Percentiles rank a stretch among this genome's conserved stretches.
These are phyloP conservation scores for Pestalotiopsis sp. DNA, from an alignment of 2,329 filamentous ascomycete genomes.

Conservation along the genomic window DNA sequence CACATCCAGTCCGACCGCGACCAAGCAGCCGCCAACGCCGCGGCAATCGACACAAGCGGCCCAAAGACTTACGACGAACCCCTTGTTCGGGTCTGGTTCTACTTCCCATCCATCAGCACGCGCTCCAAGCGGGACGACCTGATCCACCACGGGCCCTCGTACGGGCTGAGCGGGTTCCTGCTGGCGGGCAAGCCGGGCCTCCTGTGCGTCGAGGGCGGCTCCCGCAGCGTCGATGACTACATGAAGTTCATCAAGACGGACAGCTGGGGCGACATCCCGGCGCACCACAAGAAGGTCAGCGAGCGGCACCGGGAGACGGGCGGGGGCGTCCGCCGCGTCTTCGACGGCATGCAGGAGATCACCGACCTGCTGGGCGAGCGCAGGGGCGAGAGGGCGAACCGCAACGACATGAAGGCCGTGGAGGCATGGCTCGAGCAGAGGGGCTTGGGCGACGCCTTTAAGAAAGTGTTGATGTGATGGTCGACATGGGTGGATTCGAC, in stretches of 20 bases:
- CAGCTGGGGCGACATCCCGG: conserved; percentile 63
- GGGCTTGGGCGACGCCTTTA: conserved; percentile 45
- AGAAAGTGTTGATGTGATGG: conserved; percentile 37
- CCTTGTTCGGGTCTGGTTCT: conserved; percentile 62
- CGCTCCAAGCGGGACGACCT: conserved; percentile 60
- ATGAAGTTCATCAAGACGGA: conserved; percentile 67
- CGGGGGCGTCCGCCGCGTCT: conserved; percentile 35
- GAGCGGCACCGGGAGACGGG: conserved; percentile 50
- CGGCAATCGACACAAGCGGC: not conserved
- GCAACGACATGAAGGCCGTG: conserved; percentile 54
- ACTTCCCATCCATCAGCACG: conserved; percentile 63
- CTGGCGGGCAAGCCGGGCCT: conserved; percentile 61
- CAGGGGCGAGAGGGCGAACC: conserved; percentile 49
- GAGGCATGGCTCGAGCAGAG: conserved; percentile 49
- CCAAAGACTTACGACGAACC: not conserved
- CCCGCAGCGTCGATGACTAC: conserved; percentile 53
- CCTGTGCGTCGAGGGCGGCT: conserved; percentile 52
- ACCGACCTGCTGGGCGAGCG: conserved; percentile 50
- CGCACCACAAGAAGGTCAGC: conserved; percentile 64
- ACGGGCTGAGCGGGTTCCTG: conserved; percentile 59
- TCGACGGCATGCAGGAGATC: conserved; percentile 60
- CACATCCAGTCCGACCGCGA: conserved; percentile 27
- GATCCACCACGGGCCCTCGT: conserved; percentile 52
- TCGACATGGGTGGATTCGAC: not conserved
- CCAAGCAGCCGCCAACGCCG: not conserved